Conservation (phyloP, 2,329 filamentous ascomycete species). For the Fusarium sp. region DNA sequence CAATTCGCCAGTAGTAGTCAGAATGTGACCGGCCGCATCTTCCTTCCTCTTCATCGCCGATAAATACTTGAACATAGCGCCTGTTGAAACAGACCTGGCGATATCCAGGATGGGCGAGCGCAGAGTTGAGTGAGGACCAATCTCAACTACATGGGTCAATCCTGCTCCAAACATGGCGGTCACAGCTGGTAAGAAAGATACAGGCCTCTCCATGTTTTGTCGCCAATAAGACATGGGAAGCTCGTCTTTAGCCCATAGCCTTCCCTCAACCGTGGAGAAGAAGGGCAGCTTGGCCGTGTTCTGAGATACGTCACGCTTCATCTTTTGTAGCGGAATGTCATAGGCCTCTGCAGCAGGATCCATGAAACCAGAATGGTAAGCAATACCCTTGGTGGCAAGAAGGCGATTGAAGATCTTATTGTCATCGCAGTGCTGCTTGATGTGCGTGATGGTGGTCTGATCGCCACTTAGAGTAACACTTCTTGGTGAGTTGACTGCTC, state of each 20-base stretch:
- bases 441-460: conserved; percentile 33
- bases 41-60: background rate
- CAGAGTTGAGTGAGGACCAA: background rate
- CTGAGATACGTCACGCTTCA: background rate
- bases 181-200: background rate
- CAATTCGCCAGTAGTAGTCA: background rate
- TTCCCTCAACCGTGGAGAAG: background rate
- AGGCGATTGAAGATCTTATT: conserved; percentile 46
- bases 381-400: conserved; percentile 11
- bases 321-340: background rate
- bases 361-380: conserved; percentile 17
- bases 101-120: background rate
- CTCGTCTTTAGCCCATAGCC: background rate
- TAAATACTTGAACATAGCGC: background rate
- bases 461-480: conserved; percentile 49
- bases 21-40: background rate
- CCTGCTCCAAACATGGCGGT: background rate
- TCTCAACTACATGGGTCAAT: background rate
- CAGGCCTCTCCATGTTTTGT: background rate
- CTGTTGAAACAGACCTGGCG: background rate
- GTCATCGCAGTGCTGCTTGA: conserved; percentile 38
- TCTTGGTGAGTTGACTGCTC: conserved; percentile 40
- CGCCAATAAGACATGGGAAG: background rate
- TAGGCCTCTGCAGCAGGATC: background rate
- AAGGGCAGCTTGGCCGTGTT: background rate